Conservation (phyloP, 345 rosid genomes). For the Boechera retrofracta region DNA sequence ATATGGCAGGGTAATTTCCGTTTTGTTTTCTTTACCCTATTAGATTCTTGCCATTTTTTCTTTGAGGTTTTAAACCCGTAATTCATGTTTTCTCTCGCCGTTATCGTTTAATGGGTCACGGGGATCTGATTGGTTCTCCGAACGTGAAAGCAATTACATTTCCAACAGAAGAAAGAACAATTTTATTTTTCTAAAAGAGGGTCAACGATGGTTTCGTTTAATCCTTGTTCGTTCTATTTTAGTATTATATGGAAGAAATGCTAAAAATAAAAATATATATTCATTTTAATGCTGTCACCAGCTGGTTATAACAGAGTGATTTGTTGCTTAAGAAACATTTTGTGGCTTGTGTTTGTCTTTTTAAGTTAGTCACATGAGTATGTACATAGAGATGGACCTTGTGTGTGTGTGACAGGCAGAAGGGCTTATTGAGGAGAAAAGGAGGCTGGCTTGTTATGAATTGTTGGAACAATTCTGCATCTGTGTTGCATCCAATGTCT, state of each 20-base stretch:
- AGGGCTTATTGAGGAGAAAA: conserved; percentile 73
- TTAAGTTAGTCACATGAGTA: conserved; percentile 8
- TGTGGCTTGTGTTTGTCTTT: background rate
- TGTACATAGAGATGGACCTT: background rate
- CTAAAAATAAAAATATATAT: background rate
- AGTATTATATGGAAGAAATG: background rate
- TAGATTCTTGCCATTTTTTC: background rate
- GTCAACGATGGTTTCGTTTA: conserved; percentile 21
- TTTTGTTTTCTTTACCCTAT: background rate
- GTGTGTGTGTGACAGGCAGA: conserved; percentile 63
- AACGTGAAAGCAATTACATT: conserved; percentile 24
- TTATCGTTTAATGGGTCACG: conserved; percentile 17
- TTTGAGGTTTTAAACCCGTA: background rate
- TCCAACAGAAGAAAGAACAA: background rate
- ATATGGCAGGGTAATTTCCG: conserved; percentile 66
- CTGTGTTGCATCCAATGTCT: conserved; percentile 54
- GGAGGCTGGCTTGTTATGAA: conserved; percentile 59
- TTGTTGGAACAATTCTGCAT: conserved; percentile 62
- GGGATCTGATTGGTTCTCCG: conserved; percentile 3
- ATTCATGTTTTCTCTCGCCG: background rate
- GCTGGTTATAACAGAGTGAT: conserved; percentile 29
- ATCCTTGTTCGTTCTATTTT: background rate
- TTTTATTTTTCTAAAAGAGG: background rate
- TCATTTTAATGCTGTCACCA: conserved; percentile 20
- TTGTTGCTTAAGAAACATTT: conserved; percentile 28